Evolutionary conservation across 345 rosid genomes (phyloP).

Genomic region (Gossypium ekmanianum): DNA sequence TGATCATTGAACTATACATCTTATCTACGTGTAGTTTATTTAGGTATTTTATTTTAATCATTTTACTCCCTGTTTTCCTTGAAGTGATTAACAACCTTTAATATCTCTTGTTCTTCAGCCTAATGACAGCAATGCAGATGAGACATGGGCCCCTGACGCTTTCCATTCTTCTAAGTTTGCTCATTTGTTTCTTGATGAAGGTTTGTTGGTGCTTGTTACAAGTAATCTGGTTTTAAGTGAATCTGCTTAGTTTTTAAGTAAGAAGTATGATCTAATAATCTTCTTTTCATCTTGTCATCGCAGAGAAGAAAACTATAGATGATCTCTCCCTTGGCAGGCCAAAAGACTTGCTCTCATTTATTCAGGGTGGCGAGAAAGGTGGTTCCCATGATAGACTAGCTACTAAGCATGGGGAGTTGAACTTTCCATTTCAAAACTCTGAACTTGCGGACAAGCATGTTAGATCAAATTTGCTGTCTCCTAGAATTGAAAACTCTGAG

Average conservation of each 20-base stretch:
- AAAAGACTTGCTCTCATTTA: constrained; percentile 65
- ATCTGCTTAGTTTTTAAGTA: neutral
- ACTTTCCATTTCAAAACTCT: constrained; percentile 38
- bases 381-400: constrained; percentile 43
- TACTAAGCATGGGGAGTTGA: constrained; percentile 25
- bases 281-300: constrained; percentile 19
- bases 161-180: constrained; percentile 86
- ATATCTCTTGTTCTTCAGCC: constrained; percentile 35
- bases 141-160: constrained; percentile 34
- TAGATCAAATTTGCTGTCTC: constrained; percentile 20
- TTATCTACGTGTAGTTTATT: neutral
- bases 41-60: neutral
- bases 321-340: constrained; percentile 43
- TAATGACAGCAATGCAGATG: constrained; percentile 47
- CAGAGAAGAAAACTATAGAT: constrained; percentile 68
- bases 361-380: constrained; percentile 62
- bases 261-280: constrained; percentile 3
- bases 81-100: constrained; percentile 17
- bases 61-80: neutral
- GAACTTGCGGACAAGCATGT: constrained; percentile 30
- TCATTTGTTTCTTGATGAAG: constrained; percentile 84
- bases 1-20: neutral
- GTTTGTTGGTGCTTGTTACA: constrained; percentile 33
- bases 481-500: constrained; percentile 27
- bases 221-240: neutral